These are phyloP conservation scores for Tardiomyces digboiensis DNA, from an alignment of 1,139 yeast genomes.

Conservation along the genomic window DNA sequence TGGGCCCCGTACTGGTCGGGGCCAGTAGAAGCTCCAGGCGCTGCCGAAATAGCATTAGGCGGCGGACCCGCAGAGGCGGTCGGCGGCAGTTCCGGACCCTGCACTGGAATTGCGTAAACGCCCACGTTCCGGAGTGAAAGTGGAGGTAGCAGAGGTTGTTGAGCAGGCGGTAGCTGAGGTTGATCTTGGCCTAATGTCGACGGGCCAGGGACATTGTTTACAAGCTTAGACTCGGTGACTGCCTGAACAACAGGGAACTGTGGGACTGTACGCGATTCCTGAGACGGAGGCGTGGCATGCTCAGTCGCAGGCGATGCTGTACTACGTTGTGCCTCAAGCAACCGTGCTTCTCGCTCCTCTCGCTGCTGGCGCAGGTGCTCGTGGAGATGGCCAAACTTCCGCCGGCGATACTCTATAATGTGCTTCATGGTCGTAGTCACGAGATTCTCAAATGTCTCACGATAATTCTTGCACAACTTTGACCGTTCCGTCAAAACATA, in stretches of 20 bases:
- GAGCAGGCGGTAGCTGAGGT: neutral
- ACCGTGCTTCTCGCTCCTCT: neutral
- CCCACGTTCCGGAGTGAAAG: neutral
- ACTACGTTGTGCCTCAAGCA: neutral
- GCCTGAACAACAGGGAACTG: neutral
- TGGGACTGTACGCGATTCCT: neutral
- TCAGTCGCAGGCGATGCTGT: slow-evolving; percentile 1
- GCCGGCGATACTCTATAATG: slow-evolving; percentile 19
- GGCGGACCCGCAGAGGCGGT: neutral
- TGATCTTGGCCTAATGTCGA: neutral
- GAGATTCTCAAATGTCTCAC: slow-evolving; percentile 54
- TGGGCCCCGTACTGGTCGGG: slow-evolving; percentile 2
- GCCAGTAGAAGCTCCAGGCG: slow-evolving; percentile 10
- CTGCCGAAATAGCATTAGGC: slow-evolving; percentile 1
- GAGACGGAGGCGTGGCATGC: slow-evolving; percentile 6
- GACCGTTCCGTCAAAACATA: slow-evolving; percentile 58
- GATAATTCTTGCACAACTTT: slow-evolving; percentile 42
- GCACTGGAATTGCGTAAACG: too few species aligned
- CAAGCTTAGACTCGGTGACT: slow-evolving; percentile 1
- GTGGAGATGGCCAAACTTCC: neutral
- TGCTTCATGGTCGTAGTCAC: slow-evolving; percentile 41
- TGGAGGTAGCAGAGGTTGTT: neutral
- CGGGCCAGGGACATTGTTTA: neutral
- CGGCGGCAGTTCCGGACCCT: too few species aligned
- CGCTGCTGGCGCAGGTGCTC: neutral